Evolutionary conservation across 768 basidiomycete species (phyloP), one percentile per base, ranked within the genome.

Genomic region (Agaricus sinodeliciosus): DNA sequence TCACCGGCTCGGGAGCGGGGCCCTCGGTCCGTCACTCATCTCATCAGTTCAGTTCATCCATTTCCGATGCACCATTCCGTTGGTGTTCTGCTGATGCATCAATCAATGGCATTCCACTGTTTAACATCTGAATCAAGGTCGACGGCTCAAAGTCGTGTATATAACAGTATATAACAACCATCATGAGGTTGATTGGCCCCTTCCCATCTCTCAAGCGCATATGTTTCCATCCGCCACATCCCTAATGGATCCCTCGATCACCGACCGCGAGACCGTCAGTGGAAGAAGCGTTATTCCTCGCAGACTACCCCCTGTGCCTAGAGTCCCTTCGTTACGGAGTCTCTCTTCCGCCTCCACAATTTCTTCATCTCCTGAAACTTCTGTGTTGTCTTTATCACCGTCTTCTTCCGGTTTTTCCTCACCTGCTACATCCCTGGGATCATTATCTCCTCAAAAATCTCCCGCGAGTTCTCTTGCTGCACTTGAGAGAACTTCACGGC

Each of bases 401-500:
- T 53, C 51, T 15, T 19, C 51, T 18, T 45, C 44, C 8, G 44
- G 44, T 5, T 46, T 25, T 19, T 51, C 28, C 2, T 45, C 45
- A 18, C 51, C 53, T 18, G 44, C 51, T 4, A 31, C 45, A 16
- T 52, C 51, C 9, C 44, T 26, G 22, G 51, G 37, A 2, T 53
- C 51, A 19, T 3, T 28, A 34, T 53, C 51, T 16, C 37, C 51
- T 25, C 39, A 40, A 12, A 4, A 47, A 9, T 53, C 51, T 18
- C 44, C 44, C 6, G 13, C 26, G 3, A 39, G 34, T 16, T 11
- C 51, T n/a, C 27, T 37, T 11, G 26, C 9, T 3, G 43, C 22
- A 18, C 50, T 44, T 19, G 64, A 62, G 51, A 67, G 65, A 4
- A 56, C 62, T 12, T 72, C 74, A 37, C 68, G 78, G 13, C 79